Evolutionary conservation across 2,329 filamentous ascomycete species (phyloP), one percentile per base, ranked within the genome.

Genomic region (Lachnellula cervina): DNA sequence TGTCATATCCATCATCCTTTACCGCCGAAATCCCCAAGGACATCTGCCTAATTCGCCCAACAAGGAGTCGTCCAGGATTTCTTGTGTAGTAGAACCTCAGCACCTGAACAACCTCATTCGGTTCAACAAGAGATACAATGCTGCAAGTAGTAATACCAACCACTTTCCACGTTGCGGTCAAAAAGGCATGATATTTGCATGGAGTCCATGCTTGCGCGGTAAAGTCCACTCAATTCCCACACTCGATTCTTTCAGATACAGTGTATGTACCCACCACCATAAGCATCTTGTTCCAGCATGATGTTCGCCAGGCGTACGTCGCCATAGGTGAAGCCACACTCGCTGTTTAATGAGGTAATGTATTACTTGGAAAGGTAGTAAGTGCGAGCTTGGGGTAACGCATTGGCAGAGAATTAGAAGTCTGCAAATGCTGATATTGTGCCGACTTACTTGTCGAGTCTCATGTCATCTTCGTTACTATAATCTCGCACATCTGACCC

Each of bases 161-260:
- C 48, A 9, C 11, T 40, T 42, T 51, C 17, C 32, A 21, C 48
- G n/a, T 51, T 38, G 35, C 32, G 34, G 19, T 51, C 23, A 35
- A 51, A 51, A 38, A 51, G 35, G 19, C 42, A 19, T 25, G 37
- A 25, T n/a, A 52, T 28, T 37, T 52, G 40, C 28, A 46, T 37
- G 2, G 52, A 60, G 23, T 58, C 58, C 14, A 58, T 45, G 38
- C 56, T 54, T 40, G 58, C 59, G 3, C 52, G 59, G 25, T 62
- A 62, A 45, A 58, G 57, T 16, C 55, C 55, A 45, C 52, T 58
- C 4, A 21, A 21, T 25, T 58, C 42, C 60, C 59, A 55, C 55
- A 62, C 35, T 62, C 55, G 19, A 60, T 56, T 4, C 60, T 51
- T 28, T 58, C 58, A 16, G 58, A 53, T n/a, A 62, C 50, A 14